phyloP scores from a whole-genome alignment of 2,329 filamentous ascomycete genomes.

The Clarireedia sp. region DNA sequence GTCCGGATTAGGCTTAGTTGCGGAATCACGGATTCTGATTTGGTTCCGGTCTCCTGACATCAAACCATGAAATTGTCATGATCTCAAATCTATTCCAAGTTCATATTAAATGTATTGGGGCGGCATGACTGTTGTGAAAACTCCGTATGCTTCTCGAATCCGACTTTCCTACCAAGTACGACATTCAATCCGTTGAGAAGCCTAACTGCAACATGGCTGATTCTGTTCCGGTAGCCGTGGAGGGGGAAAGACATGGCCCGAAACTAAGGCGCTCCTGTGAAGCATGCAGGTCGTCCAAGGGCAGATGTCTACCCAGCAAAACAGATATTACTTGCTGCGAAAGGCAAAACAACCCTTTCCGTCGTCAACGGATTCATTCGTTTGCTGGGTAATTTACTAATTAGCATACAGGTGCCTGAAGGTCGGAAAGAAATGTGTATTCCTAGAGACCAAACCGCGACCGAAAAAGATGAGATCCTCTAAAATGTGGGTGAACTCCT shows the following conservation, averaged over 20 bases:
- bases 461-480: conserved; percentile 40
- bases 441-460: conserved; percentile 40
- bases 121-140: not conserved
- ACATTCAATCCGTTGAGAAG: not conserved
- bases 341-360: conserved; percentile 43
- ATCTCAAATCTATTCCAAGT: not conserved
- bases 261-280: conserved; percentile 36
- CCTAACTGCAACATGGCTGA: not conserved
- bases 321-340: conserved; percentile 40
- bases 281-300: conserved; percentile 45
- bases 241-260: not conserved
- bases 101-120: not conserved
- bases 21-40: conserved; percentile 1
- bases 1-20: not conserved
- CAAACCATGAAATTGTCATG: not conserved
- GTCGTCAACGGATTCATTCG: conserved; percentile 28
- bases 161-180: not conserved
- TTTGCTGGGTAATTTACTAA: conserved; percentile 34
- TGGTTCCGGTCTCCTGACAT: not conserved
- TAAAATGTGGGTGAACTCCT: conserved; percentile 33
- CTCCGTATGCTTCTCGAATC: not conserved
- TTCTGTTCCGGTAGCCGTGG: not conserved
- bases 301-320: conserved; percentile 43
- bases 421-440: conserved; percentile 30
- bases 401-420: conserved; percentile 11